phyloP scores from a whole-genome alignment of 139 green algal genomes.

The Chlorella sp. region DNA sequence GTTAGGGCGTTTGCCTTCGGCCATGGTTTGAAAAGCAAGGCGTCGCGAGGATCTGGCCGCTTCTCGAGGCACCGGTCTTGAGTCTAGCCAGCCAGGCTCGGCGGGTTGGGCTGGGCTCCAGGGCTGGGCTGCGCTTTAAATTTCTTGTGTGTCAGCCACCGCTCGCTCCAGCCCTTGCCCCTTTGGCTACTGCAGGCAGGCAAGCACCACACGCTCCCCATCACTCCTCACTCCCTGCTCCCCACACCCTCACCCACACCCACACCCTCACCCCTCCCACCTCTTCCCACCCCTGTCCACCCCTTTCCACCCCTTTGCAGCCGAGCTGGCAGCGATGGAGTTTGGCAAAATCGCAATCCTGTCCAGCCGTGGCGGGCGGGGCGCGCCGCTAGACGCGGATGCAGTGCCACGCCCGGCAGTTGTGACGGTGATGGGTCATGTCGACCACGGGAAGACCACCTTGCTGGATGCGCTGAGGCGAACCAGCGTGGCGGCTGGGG shows the following conservation, averaged over 20 bases:
- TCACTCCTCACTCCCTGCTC: not conserved
- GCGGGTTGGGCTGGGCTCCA: not conserved
- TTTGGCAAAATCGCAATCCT: constrained; percentile 58
- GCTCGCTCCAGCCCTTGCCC: not conserved
- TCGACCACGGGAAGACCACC: constrained; percentile 96
- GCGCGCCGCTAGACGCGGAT: constrained; percentile 29
- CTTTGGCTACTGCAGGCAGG: not conserved
- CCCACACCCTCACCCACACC: not conserved
- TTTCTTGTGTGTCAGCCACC: not conserved
- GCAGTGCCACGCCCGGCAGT: constrained; percentile 74
- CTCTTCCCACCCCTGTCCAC: not conserved
- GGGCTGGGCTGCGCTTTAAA: not conserved
- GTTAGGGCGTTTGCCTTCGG: too few species aligned
- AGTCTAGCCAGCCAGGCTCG: not conserved
- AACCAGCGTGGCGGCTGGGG: constrained; percentile 80
- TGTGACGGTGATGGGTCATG: constrained; percentile 94
- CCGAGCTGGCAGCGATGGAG: constrained; percentile 79
- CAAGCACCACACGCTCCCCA: not conserved
- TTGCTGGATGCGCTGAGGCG: constrained; percentile 90
- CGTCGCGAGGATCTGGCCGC: too few species aligned
- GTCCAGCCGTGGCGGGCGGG: not conserved
- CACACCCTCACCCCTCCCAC: not conserved
- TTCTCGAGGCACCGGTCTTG: too few species aligned
- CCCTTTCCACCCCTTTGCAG: constrained; percentile 6
- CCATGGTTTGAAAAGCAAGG: not conserved